Percentiles rank a stretch among this genome's conserved stretches.
Evolutionary conservation across 2,329 filamentous ascomycete genomes (phyloP).

Genomic region (Cladosporium sp.): DNA sequence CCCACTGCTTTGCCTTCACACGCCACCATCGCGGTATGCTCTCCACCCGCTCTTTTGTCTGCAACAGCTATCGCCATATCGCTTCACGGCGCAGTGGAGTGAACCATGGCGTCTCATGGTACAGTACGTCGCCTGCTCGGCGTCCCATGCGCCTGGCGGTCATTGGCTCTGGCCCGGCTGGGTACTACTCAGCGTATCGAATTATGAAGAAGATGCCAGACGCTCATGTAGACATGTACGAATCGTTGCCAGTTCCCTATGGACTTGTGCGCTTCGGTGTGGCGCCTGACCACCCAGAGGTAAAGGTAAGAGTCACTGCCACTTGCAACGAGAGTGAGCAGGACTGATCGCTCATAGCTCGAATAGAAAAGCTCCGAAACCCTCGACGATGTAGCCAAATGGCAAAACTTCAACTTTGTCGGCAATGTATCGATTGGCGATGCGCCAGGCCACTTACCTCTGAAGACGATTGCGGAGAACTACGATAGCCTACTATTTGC

Average conservation of each 20-base stretch:
- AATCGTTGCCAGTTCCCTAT: constrained; percentile 87
- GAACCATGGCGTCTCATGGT: constrained; percentile 17
- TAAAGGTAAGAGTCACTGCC: constrained; percentile 67
- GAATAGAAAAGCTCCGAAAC: constrained; percentile 88
- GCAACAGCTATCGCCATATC: constrained; percentile 2
- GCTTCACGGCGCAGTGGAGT: background rate
- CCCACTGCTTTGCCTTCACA: background rate
- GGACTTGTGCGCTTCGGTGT: constrained; percentile 92
- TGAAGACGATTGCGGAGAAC: constrained; percentile 70
- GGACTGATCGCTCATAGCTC: constrained; percentile 27
- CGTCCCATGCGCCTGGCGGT: constrained; percentile 72
- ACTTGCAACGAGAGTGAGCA: constrained; percentile 9
- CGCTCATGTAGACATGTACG: constrained; percentile 90
- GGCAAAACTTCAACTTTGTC: constrained; percentile 81
- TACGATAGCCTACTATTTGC: constrained; percentile 93
- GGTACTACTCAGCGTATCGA: constrained; percentile 90
- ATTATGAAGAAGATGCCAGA: constrained; percentile 73
- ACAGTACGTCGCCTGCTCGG: constrained; percentile 35
- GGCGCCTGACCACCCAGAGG: constrained; percentile 97
- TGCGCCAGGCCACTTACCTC: constrained; percentile 54
- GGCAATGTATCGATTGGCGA: constrained; percentile 83
- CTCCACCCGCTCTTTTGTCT: constrained; percentile 1
- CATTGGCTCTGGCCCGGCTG: constrained; percentile 89
- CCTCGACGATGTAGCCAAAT: constrained; percentile 83
- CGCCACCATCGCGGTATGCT: constrained; percentile 8